A percentile compares a stretch with the other conserved stretches of the same genome.
phyloP scores from a whole-genome alignment of 2,329 filamentous ascomycete genomes.

The Neophaeococcomyces aloes region DNA sequence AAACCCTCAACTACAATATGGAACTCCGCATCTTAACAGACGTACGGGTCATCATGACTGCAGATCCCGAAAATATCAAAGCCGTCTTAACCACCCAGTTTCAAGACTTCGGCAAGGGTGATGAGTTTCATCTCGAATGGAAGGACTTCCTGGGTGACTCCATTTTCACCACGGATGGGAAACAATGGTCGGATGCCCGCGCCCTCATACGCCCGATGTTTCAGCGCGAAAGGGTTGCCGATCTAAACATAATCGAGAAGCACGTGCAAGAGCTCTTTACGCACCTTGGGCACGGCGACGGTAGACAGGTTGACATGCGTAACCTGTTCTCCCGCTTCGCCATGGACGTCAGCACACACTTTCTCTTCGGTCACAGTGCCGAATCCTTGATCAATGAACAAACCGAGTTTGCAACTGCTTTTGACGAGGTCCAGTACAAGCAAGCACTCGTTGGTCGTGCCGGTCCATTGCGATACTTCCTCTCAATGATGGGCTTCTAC shows the following conservation, averaged over 20 bases:
- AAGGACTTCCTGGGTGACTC: conserved; percentile 71
- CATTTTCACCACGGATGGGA: conserved; percentile 72
- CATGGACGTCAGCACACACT: conserved; percentile 75
- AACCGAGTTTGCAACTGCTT: conserved; percentile 68
- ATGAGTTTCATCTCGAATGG: conserved; percentile 64
- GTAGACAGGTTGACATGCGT: conserved; percentile 54
- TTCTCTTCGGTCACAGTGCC: conserved; percentile 68
- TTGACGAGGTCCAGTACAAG: conserved; percentile 65
- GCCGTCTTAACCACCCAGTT: conserved; percentile 84
- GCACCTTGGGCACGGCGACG: conserved; percentile 44
- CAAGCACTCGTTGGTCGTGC: conserved; percentile 53
- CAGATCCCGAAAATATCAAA: conserved; percentile 83
- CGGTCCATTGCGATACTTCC: conserved; percentile 49
- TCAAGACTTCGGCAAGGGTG: conserved; percentile 72
- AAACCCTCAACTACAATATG: conserved; percentile 8
- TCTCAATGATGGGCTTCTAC: conserved; percentile 58
- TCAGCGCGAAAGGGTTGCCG: conserved; percentile 70
- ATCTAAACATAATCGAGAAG: conserved; percentile 71
- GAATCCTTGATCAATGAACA: conserved; percentile 50
- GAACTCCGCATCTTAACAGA: conserved; percentile 5
- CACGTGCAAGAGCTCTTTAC: conserved; percentile 64
- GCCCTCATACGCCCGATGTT: conserved; percentile 82
- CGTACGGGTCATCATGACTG: conserved; percentile 60
- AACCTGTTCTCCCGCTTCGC: conserved; percentile 76
- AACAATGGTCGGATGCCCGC: conserved; percentile 69